Percentiles rank a stretch among this genome's conserved stretches.
phyloP scores from a whole-genome alignment of 371 early-diverging fungal species.

The Mucor ambiguus region DNA sequence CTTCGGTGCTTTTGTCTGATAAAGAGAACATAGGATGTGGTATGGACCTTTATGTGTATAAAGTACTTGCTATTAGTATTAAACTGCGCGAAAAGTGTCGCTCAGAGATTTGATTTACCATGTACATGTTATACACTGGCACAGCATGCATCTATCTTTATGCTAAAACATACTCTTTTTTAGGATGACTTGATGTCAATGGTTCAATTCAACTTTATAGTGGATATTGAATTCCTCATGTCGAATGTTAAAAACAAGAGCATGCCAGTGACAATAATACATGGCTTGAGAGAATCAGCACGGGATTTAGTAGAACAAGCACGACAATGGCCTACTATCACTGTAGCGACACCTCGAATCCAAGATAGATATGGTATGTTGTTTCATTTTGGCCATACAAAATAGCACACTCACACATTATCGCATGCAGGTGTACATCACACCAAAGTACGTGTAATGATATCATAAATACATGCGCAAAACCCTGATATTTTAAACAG shows the following conservation, averaged over 20 bases:
- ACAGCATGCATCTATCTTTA: neutral
- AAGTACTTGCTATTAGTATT: neutral
- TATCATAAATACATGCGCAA: neutral
- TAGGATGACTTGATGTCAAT: conserved; percentile 10
- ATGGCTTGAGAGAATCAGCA: conserved; percentile 5
- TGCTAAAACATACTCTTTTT: neutral
- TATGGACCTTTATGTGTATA: neutral
- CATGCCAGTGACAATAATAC: conserved; percentile 9
- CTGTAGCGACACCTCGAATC: neutral
- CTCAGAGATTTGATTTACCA: conserved; percentile 6
- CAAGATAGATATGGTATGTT: conserved; percentile 1
- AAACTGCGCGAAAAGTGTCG: neutral
- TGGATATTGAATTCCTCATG: conserved; percentile 7
- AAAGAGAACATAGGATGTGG: conserved; percentile 11
- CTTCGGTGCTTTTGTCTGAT: neutral
- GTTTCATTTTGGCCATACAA: too few species aligned
- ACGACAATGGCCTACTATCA: neutral
- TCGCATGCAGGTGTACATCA: neutral
- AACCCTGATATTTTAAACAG: neutral
- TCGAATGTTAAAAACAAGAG: neutral
- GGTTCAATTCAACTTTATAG: conserved; percentile 15
- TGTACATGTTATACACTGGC: neutral
- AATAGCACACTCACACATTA: neutral
- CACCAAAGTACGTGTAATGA: conserved; percentile 7
- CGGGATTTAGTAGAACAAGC: conserved; percentile 4